A percentile compares a stretch with the other conserved stretches of the same genome.
Conservation (phyloP, 768 basidiomycete species). For the Suillus subluteus region DNA sequence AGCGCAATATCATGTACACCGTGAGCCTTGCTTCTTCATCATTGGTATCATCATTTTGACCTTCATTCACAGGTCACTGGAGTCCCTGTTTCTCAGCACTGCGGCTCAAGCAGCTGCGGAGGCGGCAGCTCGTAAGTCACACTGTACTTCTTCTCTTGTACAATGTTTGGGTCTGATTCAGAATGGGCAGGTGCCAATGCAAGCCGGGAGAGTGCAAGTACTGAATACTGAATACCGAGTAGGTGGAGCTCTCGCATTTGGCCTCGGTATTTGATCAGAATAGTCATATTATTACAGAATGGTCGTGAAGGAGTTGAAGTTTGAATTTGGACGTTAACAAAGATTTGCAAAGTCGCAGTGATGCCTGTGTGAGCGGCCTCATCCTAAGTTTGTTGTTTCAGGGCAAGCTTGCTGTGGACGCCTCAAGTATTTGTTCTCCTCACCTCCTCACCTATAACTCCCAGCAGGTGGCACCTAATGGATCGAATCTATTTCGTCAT, state of each 20-base stretch:
- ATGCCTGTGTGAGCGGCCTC: too few species aligned
- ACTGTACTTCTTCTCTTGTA: not conserved
- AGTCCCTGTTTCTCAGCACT: too few species aligned
- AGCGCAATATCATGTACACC: too few species aligned
- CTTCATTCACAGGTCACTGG: too few species aligned
- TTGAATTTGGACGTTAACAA: not conserved
- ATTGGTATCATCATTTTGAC: too few species aligned
- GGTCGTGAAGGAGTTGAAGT: not conserved
- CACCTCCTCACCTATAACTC: too few species aligned
- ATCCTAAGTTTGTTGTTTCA: too few species aligned
- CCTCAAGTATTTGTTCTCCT: too few species aligned
- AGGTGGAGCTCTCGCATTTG: not conserved
- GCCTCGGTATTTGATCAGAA: not conserved
- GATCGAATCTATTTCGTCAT: too few species aligned
- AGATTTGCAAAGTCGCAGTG: not conserved
- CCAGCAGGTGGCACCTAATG: too few species aligned
- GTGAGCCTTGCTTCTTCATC: too few species aligned
- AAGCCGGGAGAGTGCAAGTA: constrained; percentile 1
- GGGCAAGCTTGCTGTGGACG: too few species aligned
- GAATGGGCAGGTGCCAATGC: not conserved
- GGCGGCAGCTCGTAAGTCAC: not conserved
- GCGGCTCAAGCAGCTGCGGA: not conserved
- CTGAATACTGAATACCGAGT: not conserved
- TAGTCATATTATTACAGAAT: not conserved
- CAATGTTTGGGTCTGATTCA: not conserved